These are phyloP conservation scores for Cyclotella atomus DNA, from an alignment of 108 stramenopile species.

Conservation along the genomic window DNA sequence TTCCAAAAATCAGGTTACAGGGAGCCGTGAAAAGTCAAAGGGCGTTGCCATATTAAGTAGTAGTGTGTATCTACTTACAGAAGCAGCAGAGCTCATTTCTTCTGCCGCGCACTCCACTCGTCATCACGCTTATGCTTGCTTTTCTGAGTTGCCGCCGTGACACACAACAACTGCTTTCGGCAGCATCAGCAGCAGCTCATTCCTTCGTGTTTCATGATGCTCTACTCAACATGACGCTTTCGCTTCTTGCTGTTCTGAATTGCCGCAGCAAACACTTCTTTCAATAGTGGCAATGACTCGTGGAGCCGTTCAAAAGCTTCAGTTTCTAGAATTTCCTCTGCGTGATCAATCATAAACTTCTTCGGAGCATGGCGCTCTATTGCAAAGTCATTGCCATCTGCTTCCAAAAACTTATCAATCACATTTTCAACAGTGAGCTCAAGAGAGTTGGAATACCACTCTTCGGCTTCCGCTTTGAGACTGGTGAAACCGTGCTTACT, in stretches of 20 bases:
- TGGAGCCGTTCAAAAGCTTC: background rate
- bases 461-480: background rate
- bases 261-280: background rate
- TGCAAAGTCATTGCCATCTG: background rate
- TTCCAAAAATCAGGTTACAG: no score
- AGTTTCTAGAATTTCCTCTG: background rate
- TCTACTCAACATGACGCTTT: background rate
- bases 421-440: slow-evolving; percentile 1
- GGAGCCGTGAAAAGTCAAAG: no score
- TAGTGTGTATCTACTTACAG: no score
- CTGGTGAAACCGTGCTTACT: background rate
- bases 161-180: no score
- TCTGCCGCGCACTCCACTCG: no score
- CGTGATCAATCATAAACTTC: background rate
- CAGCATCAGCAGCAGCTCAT: no score
- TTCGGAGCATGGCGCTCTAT: background rate
- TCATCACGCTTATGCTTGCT: no score
- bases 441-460: background rate
- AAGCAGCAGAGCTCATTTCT: no score
- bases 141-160: no score
- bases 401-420: background rate
- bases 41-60: no score
- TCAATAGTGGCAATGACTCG: background rate
- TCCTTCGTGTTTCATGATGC: no score
- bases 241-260: background rate